Evolutionary conservation across 108 stramenopile species (phyloP).

Genomic region (Cylindrotheca closterium): DNA sequence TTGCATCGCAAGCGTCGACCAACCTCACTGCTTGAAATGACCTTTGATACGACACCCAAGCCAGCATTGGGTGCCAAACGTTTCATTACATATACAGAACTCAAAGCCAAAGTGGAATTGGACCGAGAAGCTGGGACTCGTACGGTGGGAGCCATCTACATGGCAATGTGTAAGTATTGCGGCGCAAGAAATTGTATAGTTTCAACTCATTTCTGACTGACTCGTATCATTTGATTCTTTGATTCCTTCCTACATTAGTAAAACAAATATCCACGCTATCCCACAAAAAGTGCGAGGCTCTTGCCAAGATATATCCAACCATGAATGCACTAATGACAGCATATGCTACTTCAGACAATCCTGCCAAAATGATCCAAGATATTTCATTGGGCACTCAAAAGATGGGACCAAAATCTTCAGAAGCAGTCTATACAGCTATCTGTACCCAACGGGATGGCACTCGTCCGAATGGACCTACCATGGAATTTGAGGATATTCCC

Average conservation of each 20-base stretch:
- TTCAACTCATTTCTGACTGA: neutral
- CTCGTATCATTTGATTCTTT: neutral
- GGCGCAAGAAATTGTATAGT: too few species aligned
- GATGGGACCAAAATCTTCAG: slow-evolving; percentile 40
- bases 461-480: neutral
- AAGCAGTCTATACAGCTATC: slow-evolving; percentile 32
- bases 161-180: slow-evolving; percentile 25
- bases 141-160: slow-evolving; percentile 30
- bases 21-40: slow-evolving; percentile 37
- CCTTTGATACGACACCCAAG: slow-evolving; percentile 49
- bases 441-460: slow-evolving; percentile 26
- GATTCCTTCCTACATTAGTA: slow-evolving; percentile 17
- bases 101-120: slow-evolving; percentile 49
- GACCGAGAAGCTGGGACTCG: slow-evolving; percentile 53
- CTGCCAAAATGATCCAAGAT: slow-evolving; percentile 13
- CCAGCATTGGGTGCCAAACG: slow-evolving; percentile 21
- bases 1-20: slow-evolving; percentile 12
- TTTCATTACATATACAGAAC: slow-evolving; percentile 50
- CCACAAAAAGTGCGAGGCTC: slow-evolving; percentile 31
- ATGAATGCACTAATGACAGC: slow-evolving; percentile 16
- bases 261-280: slow-evolving; percentile 50
- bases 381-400: slow-evolving; percentile 16
- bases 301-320: slow-evolving; percentile 39
- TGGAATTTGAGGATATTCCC: neutral
- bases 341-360: slow-evolving; percentile 2